phyloP scores from a whole-genome alignment of 441 rosid species.

The Sinapis alba region DNA sequence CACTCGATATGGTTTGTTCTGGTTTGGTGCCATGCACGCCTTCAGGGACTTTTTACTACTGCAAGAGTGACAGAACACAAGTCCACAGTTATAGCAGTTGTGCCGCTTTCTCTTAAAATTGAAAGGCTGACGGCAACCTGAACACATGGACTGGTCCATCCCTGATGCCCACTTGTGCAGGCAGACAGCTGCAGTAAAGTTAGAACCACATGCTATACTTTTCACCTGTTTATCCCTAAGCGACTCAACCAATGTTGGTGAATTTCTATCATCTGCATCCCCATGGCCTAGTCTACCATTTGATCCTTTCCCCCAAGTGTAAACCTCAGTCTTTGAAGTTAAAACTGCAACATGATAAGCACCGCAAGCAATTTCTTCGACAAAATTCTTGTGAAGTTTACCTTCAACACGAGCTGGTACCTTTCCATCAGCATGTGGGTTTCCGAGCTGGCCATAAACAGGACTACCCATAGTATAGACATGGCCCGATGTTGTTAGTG shows the following conservation, averaged over 20 bases:
- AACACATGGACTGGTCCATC: conserved; percentile 96
- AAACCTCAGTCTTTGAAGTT: conserved; percentile 94
- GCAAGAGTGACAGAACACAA: conserved; percentile 91
- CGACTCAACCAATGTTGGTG: conserved; percentile 85
- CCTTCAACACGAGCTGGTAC: conserved; percentile 86
- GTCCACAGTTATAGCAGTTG: conserved; percentile 95
- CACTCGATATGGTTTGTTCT: conserved; percentile 84
- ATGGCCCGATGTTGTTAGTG: conserved; percentile 84
- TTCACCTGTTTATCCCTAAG: conserved; percentile 96
- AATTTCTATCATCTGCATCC: conserved; percentile 83
- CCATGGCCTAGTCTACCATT: conserved; percentile 98
- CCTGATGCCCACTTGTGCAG: conserved; percentile 95
- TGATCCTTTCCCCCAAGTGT: conserved; percentile 98
- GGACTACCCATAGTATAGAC: conserved; percentile 95
- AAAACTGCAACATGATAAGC: conserved; percentile 94
- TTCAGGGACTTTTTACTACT: conserved; percentile 82
- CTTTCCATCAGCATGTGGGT: conserved; percentile 86
- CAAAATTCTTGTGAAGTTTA: conserved; percentile 78
- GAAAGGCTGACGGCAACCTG: conserved; percentile 93
- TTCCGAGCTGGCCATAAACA: conserved; percentile 96
- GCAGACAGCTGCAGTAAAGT: conserved; percentile 91
- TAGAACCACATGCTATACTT: conserved; percentile 85
- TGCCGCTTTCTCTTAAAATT: conserved; percentile 95
- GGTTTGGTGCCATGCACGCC: conserved; percentile 99
- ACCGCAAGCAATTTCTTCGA: conserved; percentile 94